Percentiles rank a stretch among this genome's conserved stretches.
Conservation (phyloP, 108 stramenopile species). For the Conticribra guillardii region DNA sequence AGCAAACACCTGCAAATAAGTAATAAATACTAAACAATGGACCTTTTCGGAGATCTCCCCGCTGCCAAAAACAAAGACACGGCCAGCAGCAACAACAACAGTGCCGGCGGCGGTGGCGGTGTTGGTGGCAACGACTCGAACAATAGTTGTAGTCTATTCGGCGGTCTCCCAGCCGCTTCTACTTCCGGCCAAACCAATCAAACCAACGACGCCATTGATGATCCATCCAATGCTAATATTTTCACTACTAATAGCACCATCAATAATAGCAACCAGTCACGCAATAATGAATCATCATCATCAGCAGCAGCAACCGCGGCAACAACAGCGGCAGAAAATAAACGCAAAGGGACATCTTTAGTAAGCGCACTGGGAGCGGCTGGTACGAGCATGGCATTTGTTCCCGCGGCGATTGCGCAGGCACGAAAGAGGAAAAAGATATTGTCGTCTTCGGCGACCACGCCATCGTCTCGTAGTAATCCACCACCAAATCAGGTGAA, state of each 20-base stretch:
- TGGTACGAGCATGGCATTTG: constrained; percentile 70
- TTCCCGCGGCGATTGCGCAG: constrained; percentile 38
- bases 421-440: constrained; percentile 38
- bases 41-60: constrained; percentile 47
- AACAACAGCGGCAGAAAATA: background rate
- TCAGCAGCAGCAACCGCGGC: background rate
- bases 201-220: background rate
- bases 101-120: background rate
- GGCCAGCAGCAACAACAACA: constrained; percentile 7
- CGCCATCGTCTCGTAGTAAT: too few relatives aligned
- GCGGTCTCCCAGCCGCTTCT: background rate
- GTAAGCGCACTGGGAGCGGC: constrained; percentile 61
- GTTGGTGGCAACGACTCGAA: background rate
- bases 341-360: constrained; percentile 34
- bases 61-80: constrained; percentile 34
- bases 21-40: too few relatives aligned
- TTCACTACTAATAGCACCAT: too few relatives aligned
- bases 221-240: background rate
- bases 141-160: background rate
- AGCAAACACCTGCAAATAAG: too few relatives aligned
- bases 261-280: constrained; percentile 4
- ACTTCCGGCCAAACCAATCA: background rate
- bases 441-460: background rate
- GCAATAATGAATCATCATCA: background rate
- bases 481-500: background rate